Evolutionary conservation across 2,329 filamentous ascomycete genomes (phyloP), one percentile per base, ranked within the genome.

Genomic region (Cadophora luteo-olivacea): DNA sequence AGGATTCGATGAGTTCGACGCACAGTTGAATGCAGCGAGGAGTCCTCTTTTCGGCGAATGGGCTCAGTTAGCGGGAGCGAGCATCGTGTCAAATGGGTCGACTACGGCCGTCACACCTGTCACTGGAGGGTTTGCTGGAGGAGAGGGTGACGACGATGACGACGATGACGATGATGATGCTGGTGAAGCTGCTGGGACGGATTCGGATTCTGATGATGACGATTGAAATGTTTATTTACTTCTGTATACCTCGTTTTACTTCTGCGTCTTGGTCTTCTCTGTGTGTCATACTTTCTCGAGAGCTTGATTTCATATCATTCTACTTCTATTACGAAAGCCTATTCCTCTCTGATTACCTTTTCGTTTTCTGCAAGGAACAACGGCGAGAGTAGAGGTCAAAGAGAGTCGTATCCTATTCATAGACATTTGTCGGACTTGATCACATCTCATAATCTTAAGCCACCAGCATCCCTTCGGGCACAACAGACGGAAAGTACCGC

Each of bases 1-100:
- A 61, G 57, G 57, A 45, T 61, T 61, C 36, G 57, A 61, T 45
- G 12, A 12, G 11, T 61, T 61, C 22, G 57, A 61, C 24, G 57
- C 57, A 16, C 57, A 61, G 38, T 22, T 61, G 16, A 61, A 45
- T 19, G n/a, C 38, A 7, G 57, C 57, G 12, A 61, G 57, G 12
- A 41, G 57, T 45, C 33, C 57, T 41, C 33, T 38, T 6, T 61
- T 61, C 25, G 57, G 57, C 19, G 33, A 41, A 14, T 61, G 57
- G 57, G 57, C 57, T 9, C 24, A 41, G 24, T 32, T 61, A 24
- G 57, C 57, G n/a, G 57, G 57, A 5, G 57, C 38, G 8, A 14
- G 25, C 6, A 55, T 55, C 16, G 52, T 55, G 38, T 61, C 57
- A 4, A 61, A 61, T 45, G 57, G 57, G 3, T 61, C 57, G 33